These are phyloP conservation scores for Hymenoscyphus infarciens DNA, from an alignment of 2,329 filamentous ascomycete species.

Conservation along the genomic window DNA sequence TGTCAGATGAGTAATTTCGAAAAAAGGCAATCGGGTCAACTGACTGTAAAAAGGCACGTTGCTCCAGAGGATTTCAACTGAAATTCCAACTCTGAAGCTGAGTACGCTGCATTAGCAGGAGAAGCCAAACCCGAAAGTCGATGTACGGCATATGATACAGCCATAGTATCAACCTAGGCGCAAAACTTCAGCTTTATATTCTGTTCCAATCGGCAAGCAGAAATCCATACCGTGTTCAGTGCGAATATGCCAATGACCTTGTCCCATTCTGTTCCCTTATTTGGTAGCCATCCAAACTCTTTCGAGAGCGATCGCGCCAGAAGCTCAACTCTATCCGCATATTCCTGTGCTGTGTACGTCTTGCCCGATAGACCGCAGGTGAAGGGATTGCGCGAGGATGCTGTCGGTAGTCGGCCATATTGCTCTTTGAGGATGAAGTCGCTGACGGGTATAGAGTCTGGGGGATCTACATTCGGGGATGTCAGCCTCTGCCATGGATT, in stretches of 20 bases:
- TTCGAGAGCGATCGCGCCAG: conserved; percentile 67
- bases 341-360: conserved; percentile 59
- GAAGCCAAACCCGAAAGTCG: conserved; percentile 70
- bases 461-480: conserved; percentile 35
- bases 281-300: conserved; percentile 67
- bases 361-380: conserved; percentile 72
- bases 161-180: conserved; percentile 67
- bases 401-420: conserved; percentile 62
- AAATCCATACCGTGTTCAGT: conserved; percentile 64
- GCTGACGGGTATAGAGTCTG: conserved; percentile 69
- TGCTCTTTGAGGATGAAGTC: conserved; percentile 75
- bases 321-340: conserved; percentile 61
- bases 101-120: conserved; percentile 85
- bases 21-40: not conserved
- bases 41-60: conserved; percentile 71
- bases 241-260: conserved; percentile 75
- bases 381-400: conserved; percentile 65
- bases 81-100: conserved; percentile 73
- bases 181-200: not conserved
- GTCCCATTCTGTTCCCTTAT: conserved; percentile 73
- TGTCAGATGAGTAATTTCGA: conserved; percentile 1
- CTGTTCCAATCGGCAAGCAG: conserved; percentile 1
- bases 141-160: conserved; percentile 70
- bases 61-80: conserved; percentile 77
- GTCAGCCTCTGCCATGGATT: not conserved